These are phyloP conservation scores for Pseudovirgaria hyperparasitica DNA, from an alignment of 2,329 filamentous ascomycete species.

Conservation along the genomic window DNA sequence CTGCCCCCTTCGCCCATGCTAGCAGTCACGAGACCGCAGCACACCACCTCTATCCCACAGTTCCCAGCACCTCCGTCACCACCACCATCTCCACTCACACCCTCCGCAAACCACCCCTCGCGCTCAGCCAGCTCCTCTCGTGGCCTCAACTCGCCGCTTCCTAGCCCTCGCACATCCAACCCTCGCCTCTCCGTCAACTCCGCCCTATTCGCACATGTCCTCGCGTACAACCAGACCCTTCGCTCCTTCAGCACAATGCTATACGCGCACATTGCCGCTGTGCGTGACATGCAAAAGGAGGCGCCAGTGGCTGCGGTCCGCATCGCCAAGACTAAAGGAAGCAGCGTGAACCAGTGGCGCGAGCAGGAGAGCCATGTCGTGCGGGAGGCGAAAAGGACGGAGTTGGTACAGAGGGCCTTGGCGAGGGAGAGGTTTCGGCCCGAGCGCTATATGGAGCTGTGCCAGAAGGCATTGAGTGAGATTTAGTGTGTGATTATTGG, in stretches of 20 bases:
- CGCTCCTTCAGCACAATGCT: conserved; percentile 16
- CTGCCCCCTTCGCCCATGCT: too few relatives aligned
- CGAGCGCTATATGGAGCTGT: conserved; percentile 4
- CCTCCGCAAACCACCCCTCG: conserved; percentile 2
- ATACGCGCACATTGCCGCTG: conserved; percentile 13
- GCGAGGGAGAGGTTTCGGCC: conserved; percentile 4
- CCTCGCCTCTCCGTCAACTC: conserved; percentile 3
- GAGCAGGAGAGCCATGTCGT: conserved; percentile 1
- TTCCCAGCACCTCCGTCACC: too few relatives aligned
- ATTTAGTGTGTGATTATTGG: too few relatives aligned
- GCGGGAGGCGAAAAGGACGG: too few relatives aligned
- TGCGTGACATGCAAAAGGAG: conserved; percentile 13
- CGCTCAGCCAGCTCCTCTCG: conserved; percentile 3
- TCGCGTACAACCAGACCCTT: conserved; percentile 14
- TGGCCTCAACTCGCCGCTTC: conserved; percentile 3
- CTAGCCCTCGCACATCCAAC: conserved; percentile 5
- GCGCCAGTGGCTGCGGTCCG: conserved; percentile 4
- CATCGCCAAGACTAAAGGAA: neutral
- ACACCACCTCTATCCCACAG: too few relatives aligned
- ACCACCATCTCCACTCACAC: conserved; percentile 3
- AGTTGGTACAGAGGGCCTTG: conserved; percentile 3
- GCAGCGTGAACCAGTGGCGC: conserved; percentile 1
- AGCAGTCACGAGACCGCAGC: too few relatives aligned
- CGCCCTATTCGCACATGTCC: conserved; percentile 4
- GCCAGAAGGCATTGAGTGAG: conserved; percentile 3